Evolutionary conservation across 768 basidiomycete genomes (phyloP).

Genomic region (Hygrocybe punicea): DNA sequence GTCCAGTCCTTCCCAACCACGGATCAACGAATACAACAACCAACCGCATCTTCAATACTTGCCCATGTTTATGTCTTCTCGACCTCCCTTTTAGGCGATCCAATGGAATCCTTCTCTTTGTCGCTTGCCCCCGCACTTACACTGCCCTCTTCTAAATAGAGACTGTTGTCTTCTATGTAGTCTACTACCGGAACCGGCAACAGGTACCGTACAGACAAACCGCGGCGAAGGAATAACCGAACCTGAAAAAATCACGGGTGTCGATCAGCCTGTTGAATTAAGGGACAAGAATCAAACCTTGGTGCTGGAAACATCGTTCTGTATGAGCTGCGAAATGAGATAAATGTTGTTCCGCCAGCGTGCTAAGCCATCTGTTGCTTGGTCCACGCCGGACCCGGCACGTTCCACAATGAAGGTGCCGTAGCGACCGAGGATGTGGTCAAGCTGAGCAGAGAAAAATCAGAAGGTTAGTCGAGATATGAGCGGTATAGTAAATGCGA

Average conservation of each 20-base stretch:
- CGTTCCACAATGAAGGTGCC: constrained; percentile 95
- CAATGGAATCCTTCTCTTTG: constrained; percentile 14
- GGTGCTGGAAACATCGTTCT: constrained; percentile 95
- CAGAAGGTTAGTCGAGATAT: not conserved
- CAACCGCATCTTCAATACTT: not conserved
- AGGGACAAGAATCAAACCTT: constrained; percentile 50
- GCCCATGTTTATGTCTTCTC: not conserved
- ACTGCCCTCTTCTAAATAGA: constrained; percentile 64
- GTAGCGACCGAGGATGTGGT: constrained; percentile 93
- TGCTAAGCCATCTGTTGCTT: constrained; percentile 70
- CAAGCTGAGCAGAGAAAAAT: constrained; percentile 54
- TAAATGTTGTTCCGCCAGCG: constrained; percentile 82
- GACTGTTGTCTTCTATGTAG: constrained; percentile 84
- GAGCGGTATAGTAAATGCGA: not conserved
- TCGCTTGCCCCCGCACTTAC: constrained; percentile 8
- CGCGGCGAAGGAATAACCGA: constrained; percentile 72
- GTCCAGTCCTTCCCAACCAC: no score
- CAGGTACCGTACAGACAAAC: constrained; percentile 83
- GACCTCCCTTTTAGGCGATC: not conserved
- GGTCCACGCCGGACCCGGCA: constrained; percentile 87
- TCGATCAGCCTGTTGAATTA: not conserved
- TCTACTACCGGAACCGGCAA: constrained; percentile 88
- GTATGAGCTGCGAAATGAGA: constrained; percentile 89
- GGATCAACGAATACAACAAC: not conserved
- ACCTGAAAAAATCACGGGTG: constrained; percentile 30